phyloP scores from a whole-genome alignment of 1,139 yeast species.

The Sugiyamaella grinbergsii region DNA sequence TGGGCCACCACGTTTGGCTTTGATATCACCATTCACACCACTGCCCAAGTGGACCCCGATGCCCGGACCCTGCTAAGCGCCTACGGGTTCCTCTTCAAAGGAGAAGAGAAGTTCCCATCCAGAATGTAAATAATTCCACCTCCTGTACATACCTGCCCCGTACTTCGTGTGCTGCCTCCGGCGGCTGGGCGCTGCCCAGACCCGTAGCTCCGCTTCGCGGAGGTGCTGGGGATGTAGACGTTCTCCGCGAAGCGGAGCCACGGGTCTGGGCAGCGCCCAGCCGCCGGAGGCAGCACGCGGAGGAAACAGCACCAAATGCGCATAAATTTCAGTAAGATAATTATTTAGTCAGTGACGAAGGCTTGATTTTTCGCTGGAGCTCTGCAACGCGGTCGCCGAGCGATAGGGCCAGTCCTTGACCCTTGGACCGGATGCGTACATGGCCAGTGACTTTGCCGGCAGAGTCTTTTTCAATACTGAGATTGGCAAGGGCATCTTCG shows the following conservation, averaged over 20 bases:
- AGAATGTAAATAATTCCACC: conserved; percentile 32
- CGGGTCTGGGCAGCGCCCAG: conserved; percentile 10
- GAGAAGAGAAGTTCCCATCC: conserved; percentile 49
- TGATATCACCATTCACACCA: conserved; percentile 80
- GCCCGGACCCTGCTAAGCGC: conserved; percentile 87
- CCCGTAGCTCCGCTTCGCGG: no score
- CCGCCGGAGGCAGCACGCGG: conserved; percentile 1
- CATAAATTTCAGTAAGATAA: conserved; percentile 2
- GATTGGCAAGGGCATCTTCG: conserved; percentile 94
- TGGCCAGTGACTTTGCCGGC: conserved; percentile 84
- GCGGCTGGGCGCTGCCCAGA: no score
- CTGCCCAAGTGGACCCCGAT: conserved; percentile 87
- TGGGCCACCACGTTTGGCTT: conserved; percentile 89
- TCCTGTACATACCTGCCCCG: conserved; percentile 4
- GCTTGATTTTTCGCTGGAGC: conserved; percentile 34
- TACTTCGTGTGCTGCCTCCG: background rate
- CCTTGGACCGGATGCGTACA: conserved; percentile 95
- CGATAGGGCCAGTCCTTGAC: conserved; percentile 94
- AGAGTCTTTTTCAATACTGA: conserved; percentile 83
- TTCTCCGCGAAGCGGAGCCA: conserved; percentile 8
- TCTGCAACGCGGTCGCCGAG: conserved; percentile 90
- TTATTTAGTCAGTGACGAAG: conserved; percentile 10
- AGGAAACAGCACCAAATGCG: background rate
- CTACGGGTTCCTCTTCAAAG: conserved; percentile 77
- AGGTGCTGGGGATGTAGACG: no score